phyloP scores from a whole-genome alignment of 2,329 filamentous ascomycete species.

The Stachybotrys chartarum region DNA sequence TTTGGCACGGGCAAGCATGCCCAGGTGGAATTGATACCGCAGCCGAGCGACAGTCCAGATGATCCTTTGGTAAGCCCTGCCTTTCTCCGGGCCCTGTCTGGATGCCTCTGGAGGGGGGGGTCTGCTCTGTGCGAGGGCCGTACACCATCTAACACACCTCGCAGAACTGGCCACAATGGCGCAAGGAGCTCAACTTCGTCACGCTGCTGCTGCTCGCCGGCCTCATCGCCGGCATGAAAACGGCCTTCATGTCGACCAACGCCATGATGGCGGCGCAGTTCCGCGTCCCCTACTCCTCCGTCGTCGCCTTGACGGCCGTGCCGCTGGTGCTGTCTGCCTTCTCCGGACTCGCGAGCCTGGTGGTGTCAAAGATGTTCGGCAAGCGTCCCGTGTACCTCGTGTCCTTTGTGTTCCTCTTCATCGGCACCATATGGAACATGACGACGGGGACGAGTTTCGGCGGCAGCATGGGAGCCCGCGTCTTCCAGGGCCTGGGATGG shows the following conservation, averaged over 20 bases:
- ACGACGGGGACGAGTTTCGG: conserved; percentile 30
- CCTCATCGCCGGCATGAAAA: conserved; percentile 45
- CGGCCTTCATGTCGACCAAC: conserved; percentile 42
- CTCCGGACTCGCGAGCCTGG: conserved; percentile 33
- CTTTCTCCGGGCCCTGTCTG: not conserved
- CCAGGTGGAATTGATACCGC: conserved; percentile 41
- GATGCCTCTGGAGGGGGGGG: not conserved
- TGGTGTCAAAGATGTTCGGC: conserved; percentile 39
- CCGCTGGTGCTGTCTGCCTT: conserved; percentile 44
- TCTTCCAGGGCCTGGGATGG: conserved; percentile 52
- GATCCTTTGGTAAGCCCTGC: conserved; percentile 42
- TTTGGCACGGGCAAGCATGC: conserved; percentile 37
- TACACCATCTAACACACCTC: not conserved
- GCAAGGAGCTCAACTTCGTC: conserved; percentile 40
- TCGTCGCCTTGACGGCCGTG: conserved; percentile 43
- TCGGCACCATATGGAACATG: conserved; percentile 44
- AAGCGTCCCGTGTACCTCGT: conserved; percentile 46
- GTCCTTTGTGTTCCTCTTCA: conserved; percentile 37
- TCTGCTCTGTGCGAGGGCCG: not conserved
- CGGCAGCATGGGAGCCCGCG: conserved; percentile 42
- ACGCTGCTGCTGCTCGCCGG: conserved; percentile 39
- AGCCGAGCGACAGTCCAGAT: conserved; percentile 45
- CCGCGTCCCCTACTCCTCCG: conserved; percentile 37
- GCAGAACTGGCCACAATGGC: conserved; percentile 50
- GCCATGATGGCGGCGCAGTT: conserved; percentile 34